phyloP scores from a whole-genome alignment of 257 asterid genomes.

The Ilex aquifolium region DNA sequence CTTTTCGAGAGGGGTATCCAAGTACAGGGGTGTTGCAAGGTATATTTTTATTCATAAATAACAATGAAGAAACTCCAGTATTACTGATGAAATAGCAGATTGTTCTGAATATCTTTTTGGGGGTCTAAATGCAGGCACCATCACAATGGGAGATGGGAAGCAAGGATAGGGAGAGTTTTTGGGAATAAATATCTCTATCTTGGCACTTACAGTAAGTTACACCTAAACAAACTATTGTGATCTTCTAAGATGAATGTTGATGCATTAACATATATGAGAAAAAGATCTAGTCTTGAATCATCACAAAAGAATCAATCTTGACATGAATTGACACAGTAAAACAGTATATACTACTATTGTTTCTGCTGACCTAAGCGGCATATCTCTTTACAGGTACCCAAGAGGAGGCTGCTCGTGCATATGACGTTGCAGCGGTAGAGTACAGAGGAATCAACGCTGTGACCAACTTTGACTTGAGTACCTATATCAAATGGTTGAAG shows the following conservation, averaged over 20 bases:
- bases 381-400: conserved; percentile 33
- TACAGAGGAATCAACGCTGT: conserved; percentile 54
- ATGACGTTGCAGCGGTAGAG: conserved; percentile 60
- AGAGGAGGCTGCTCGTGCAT: conserved; percentile 70
- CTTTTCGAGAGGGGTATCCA: conserved; percentile 82
- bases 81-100: not conserved
- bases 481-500: conserved; percentile 45
- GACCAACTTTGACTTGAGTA: conserved; percentile 56
- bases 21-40: conserved; percentile 90
- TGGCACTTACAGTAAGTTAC: conserved; percentile 1
- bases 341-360: too few relatives aligned
- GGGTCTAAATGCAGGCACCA: not conserved
- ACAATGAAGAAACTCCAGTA: not conserved
- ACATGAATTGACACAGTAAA: too few relatives aligned
- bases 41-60: conserved; percentile 8
- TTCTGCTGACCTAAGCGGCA: too few relatives aligned
- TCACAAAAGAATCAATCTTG: too few relatives aligned
- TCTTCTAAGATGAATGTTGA: not conserved
- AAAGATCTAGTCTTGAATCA: too few relatives aligned
- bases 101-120: not conserved
- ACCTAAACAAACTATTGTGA: not conserved
- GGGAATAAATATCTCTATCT: conserved; percentile 1
- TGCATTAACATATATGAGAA: too few relatives aligned
- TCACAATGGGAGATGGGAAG: not conserved
- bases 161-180: not conserved